A percentile compares a stretch with the other conserved stretches of the same genome.
Evolutionary conservation across 164 flowering plant species (phyloP).

Genomic region (Macadamia integrifolia): DNA sequence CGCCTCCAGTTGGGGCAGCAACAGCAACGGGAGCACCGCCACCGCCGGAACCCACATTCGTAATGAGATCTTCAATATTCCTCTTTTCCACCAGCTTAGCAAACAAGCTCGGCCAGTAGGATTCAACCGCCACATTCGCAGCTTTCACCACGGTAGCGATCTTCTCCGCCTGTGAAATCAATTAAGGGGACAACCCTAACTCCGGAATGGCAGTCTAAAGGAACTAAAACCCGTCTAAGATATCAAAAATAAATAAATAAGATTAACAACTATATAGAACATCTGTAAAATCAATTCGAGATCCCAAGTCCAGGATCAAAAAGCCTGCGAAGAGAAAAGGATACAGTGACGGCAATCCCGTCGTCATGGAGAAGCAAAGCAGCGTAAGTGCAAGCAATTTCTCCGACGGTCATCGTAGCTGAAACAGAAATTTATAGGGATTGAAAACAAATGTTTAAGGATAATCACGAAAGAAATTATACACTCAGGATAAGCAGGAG

Average conservation of each 20-base stretch:
- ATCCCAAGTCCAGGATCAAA: background rate
- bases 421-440: too few species aligned
- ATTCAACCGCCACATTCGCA: slow-evolving; percentile 29
- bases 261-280: too few species aligned
- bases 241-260: too few species aligned
- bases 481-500: too few species aligned
- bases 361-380: background rate
- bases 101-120: slow-evolving; percentile 42
- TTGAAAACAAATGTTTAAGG: too few species aligned
- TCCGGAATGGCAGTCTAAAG: too few species aligned
- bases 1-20: slow-evolving; percentile 17
- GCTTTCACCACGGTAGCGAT: background rate
- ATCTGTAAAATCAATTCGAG: background rate
- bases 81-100: slow-evolving; percentile 37
- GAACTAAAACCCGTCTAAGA: too few species aligned
- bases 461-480: too few species aligned
- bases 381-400: too few species aligned
- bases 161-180: too few species aligned
- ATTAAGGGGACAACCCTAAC: too few species aligned
- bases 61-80: background rate
- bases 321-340: background rate
- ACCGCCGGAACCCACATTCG: slow-evolving; percentile 28
- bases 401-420: too few species aligned
- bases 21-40: slow-evolving; percentile 21
- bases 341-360: background rate